phyloP scores from a whole-genome alignment of 306 rosid species.

The Ormosia emarginata region DNA sequence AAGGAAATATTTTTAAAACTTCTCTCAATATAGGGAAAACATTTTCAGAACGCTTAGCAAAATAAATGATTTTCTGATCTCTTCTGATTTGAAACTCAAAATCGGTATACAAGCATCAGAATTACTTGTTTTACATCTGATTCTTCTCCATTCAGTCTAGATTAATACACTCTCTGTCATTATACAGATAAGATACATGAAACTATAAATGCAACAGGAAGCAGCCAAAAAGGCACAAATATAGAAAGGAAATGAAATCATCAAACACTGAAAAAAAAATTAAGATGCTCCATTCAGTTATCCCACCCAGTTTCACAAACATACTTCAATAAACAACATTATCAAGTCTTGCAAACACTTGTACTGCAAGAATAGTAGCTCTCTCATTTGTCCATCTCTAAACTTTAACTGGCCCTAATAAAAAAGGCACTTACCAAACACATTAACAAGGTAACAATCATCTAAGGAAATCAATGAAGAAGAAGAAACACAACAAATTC shows the following conservation, averaged over 20 bases:
- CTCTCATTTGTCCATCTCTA: not conserved
- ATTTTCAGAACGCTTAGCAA: not conserved
- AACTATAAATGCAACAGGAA: constrained; percentile 8
- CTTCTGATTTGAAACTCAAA: constrained; percentile 4
- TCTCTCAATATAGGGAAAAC: not conserved
- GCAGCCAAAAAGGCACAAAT: not conserved
- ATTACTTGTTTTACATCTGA: not conserved
- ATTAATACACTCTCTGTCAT: not conserved
- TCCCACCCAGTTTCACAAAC: not conserved
- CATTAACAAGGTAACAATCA: not conserved
- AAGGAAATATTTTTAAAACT: not conserved
- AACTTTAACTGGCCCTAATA: not conserved
- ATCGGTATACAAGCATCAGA: constrained; percentile 2
- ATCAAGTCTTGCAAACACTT: not conserved
- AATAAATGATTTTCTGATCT: not conserved
- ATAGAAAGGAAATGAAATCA: not conserved
- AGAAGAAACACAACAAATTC: not conserved
- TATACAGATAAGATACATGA: not conserved
- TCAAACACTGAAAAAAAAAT: not conserved
- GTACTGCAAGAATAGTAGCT: not conserved
- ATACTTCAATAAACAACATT: not conserved
- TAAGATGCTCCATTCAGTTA: not conserved
- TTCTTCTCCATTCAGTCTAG: not conserved
- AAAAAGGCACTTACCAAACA: not conserved
- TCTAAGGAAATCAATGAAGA: not conserved